Conservation (phyloP, 2,329 filamentous ascomycete genomes). For the Hawksworthiomyces lignivorus region DNA sequence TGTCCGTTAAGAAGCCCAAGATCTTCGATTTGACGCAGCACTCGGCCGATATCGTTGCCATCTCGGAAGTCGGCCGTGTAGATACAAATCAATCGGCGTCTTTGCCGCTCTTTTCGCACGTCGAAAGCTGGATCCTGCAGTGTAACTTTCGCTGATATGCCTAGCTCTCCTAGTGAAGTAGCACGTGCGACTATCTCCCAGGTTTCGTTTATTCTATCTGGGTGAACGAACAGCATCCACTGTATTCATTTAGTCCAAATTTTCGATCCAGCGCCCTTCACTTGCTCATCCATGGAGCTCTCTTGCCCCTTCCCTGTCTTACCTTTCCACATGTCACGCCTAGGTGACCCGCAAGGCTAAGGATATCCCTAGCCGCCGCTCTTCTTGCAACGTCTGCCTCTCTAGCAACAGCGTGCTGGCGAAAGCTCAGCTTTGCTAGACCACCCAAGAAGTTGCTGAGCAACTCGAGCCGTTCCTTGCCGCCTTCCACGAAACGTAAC, state of each 20-base stretch:
- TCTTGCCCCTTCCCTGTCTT: too few species aligned
- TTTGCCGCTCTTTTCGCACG: slow-evolving; percentile 31
- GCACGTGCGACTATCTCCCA: slow-evolving; percentile 63
- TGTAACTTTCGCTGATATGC: slow-evolving; percentile 65
- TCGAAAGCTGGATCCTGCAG: slow-evolving; percentile 38
- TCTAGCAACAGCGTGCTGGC: slow-evolving; percentile 29
- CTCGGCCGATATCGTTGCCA: slow-evolving; percentile 57
- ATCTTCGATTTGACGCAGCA: slow-evolving; percentile 54
- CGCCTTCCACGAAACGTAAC: slow-evolving; percentile 42
- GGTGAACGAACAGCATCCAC: slow-evolving; percentile 67
- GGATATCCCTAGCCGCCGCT: slow-evolving; percentile 46
- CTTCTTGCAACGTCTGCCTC: slow-evolving; percentile 44
- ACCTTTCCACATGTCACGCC: slow-evolving; percentile 61
- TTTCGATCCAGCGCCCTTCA: too few species aligned
- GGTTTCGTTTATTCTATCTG: slow-evolving; percentile 46
- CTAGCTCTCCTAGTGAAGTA: slow-evolving; percentile 61
- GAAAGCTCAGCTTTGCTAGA: slow-evolving; percentile 31
- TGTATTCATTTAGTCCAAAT: slow-evolving; percentile 22
- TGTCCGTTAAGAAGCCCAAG: slow-evolving; percentile 49
- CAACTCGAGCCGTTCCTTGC: slow-evolving; percentile 40
- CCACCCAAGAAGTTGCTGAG: slow-evolving; percentile 40
- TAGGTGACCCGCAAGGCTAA: slow-evolving; percentile 50
- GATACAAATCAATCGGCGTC: slow-evolving; percentile 59
- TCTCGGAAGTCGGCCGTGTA: slow-evolving; percentile 73
- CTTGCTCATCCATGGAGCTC: too few species aligned